Evolutionary conservation across 2,329 filamentous ascomycete genomes (phyloP).

Genomic region (Aspergillus texensis): DNA sequence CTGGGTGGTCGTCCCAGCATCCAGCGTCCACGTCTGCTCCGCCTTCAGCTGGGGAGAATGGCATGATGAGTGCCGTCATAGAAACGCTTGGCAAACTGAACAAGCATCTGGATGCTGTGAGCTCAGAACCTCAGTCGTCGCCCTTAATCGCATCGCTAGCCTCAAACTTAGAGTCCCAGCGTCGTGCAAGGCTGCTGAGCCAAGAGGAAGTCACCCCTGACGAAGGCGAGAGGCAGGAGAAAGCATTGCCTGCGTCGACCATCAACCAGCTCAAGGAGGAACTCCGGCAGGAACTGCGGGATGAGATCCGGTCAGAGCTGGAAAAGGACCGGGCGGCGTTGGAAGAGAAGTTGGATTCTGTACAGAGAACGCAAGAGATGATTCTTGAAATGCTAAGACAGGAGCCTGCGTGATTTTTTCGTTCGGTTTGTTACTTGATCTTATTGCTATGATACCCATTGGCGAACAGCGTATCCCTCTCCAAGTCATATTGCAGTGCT

Average conservation of each 20-base stretch:
- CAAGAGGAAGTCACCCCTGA: not conserved
- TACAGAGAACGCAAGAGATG: constrained; percentile 45
- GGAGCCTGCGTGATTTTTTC: constrained; percentile 28
- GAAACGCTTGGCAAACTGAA: constrained; percentile 42
- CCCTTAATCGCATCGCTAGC: constrained; percentile 30
- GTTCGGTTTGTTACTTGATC: constrained; percentile 9
- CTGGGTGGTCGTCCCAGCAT: constrained; percentile 4
- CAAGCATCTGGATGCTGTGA: constrained; percentile 37
- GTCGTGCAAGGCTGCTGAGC: not conserved
- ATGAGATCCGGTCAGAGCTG: constrained; percentile 37
- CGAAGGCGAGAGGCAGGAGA: not conserved
- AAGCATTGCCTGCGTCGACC: constrained; percentile 8
- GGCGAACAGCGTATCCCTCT: constrained; percentile 1
- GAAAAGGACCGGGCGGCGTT: constrained; percentile 35
- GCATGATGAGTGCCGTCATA: constrained; percentile 37
- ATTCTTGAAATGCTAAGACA: constrained; percentile 45
- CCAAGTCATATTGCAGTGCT: not conserved
- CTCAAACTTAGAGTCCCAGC: constrained; percentile 7
- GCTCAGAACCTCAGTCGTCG: constrained; percentile 22
- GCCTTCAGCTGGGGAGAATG: constrained; percentile 13
- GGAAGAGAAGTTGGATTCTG: constrained; percentile 40
- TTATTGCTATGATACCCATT: constrained; percentile 26
- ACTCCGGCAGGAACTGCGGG: constrained; percentile 36
- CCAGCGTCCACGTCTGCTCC: constrained; percentile 17
- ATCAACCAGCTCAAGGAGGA: constrained; percentile 35